A percentile compares a stretch with the other conserved stretches of the same genome.
These are phyloP conservation scores for Dactylellina haptotyla DNA, from an alignment of 2,329 filamentous ascomycete species.

Conservation along the genomic window DNA sequence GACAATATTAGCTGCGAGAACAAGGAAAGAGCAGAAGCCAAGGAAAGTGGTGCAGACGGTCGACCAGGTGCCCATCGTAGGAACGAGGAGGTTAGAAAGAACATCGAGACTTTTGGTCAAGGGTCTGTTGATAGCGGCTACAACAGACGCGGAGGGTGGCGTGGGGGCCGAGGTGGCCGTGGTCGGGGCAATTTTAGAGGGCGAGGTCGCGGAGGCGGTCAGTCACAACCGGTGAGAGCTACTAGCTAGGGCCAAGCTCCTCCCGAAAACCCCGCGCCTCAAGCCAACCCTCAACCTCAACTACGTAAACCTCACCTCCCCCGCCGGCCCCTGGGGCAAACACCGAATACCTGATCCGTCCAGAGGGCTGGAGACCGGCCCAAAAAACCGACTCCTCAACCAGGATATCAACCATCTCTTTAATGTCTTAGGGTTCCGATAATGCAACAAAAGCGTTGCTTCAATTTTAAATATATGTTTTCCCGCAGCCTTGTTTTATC, in stretches of 20 bases:
- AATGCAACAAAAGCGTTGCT: background rate
- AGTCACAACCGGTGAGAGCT: constrained; percentile 58
- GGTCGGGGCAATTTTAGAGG: constrained; percentile 62
- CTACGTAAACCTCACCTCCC: background rate
- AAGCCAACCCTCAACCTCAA: background rate
- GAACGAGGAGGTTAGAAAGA: constrained; percentile 90
- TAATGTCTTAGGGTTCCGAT: background rate
- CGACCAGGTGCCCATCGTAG: constrained; percentile 83
- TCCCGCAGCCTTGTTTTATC: too few species aligned
- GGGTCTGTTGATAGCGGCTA: constrained; percentile 87
- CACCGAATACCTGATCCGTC: too few species aligned
- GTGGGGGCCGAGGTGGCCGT: constrained; percentile 77
- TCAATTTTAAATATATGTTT: background rate
- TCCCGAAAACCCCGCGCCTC: constrained; percentile 5
- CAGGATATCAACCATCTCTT: background rate
- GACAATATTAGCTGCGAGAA: constrained; percentile 97
- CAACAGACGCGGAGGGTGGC: constrained; percentile 72
- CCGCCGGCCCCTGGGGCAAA: background rate
- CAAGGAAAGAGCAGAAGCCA: constrained; percentile 83
- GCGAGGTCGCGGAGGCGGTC: constrained; percentile 63
- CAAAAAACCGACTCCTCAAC: too few species aligned
- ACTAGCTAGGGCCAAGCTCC: constrained; percentile 25
- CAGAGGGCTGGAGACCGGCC: too few species aligned
- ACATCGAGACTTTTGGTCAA: constrained; percentile 97
- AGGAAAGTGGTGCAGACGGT: constrained; percentile 67